Conservation (phyloP, 1,284 basidiomycete species). For the Veloboletus limbatus region DNA sequence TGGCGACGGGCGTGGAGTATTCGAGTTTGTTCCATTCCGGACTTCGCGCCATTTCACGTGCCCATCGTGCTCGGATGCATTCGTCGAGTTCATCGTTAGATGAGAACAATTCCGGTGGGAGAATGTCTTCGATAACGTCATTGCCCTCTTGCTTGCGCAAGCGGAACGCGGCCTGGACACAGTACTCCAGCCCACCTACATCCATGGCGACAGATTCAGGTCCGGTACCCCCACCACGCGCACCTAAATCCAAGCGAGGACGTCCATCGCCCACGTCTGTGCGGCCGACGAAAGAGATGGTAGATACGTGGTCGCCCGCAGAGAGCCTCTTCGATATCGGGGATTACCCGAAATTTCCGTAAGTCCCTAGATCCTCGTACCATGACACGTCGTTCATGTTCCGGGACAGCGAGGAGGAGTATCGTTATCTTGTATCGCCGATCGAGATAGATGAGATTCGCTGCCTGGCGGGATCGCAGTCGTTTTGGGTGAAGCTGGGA, state of each 20-base stretch:
- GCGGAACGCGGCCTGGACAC: constrained; percentile 3
- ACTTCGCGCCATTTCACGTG: constrained; percentile 26
- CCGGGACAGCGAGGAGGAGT: constrained; percentile 6
- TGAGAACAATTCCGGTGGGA: constrained; percentile 5
- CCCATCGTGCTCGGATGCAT: constrained; percentile 1
- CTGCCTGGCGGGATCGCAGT: constrained; percentile 5
- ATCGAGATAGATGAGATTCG: constrained; percentile 14
- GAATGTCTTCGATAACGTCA: not conserved
- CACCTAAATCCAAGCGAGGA: constrained; percentile 1
- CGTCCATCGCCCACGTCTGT: constrained; percentile 20
- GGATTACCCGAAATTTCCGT: constrained; percentile 10
- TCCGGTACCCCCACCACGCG: not conserved
- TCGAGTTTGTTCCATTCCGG: constrained; percentile 31
- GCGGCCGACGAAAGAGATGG: constrained; percentile 9
- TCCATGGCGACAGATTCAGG: constrained; percentile 6
- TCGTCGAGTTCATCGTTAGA: constrained; percentile 12
- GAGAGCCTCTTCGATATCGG: constrained; percentile 1
- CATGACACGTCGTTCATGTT: not conserved
- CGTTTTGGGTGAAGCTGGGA: constrained; percentile 17
- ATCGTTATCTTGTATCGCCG: not conserved
- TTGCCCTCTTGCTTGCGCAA: constrained; percentile 11
- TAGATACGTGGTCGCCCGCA: constrained; percentile 7
- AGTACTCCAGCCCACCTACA: constrained; percentile 2
- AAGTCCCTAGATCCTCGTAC: constrained; percentile 2
- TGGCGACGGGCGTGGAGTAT: constrained; percentile 30